Conservation (phyloP, 257 asterid genomes). For the Gentiana straminea region DNA sequence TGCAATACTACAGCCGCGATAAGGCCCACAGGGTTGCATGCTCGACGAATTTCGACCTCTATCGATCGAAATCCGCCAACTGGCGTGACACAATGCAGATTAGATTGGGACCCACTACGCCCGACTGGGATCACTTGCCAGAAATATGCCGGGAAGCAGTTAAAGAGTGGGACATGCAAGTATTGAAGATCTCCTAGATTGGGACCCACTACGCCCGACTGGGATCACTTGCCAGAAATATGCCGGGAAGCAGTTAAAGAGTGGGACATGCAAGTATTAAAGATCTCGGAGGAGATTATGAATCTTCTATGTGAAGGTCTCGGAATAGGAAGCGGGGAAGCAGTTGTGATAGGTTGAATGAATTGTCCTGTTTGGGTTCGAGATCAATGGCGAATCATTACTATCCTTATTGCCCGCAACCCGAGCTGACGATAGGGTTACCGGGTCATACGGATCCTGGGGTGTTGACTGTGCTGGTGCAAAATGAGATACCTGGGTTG, state of each 20-base stretch:
- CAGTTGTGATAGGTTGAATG: conserved; percentile 11
- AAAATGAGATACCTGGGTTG: conserved; percentile 34
- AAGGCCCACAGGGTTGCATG: conserved; percentile 14
- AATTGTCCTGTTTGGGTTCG: conserved; percentile 22
- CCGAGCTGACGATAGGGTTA: conserved; percentile 30
- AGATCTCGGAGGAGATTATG: conserved; percentile 24
- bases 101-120: conserved; percentile 15
- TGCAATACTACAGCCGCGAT: conserved; percentile 23
- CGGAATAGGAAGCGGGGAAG: conserved; percentile 12
- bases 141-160: conserved; percentile 14
- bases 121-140: conserved; percentile 28
- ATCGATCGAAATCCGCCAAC: conserved; percentile 32
- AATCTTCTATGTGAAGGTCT: conserved; percentile 28
- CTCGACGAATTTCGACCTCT: conserved; percentile 29
- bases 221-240: conserved; percentile 25
- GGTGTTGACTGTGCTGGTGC: conserved; percentile 29
- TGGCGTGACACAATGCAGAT: conserved; percentile 35
- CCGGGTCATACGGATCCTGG: conserved; percentile 32
- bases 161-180: conserved; percentile 23
- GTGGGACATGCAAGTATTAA: conserved; percentile 22
- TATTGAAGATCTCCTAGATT: conserved; percentile 17
- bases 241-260: conserved; percentile 16
- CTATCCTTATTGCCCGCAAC: conserved; percentile 38
- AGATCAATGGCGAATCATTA: conserved; percentile 28
- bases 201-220: too few relatives aligned